A percentile compares a stretch with the other conserved stretches of the same genome.
Evolutionary conservation across 495 filamentous ascomycete species (phyloP).

Genomic region (Penicillium daleae): DNA sequence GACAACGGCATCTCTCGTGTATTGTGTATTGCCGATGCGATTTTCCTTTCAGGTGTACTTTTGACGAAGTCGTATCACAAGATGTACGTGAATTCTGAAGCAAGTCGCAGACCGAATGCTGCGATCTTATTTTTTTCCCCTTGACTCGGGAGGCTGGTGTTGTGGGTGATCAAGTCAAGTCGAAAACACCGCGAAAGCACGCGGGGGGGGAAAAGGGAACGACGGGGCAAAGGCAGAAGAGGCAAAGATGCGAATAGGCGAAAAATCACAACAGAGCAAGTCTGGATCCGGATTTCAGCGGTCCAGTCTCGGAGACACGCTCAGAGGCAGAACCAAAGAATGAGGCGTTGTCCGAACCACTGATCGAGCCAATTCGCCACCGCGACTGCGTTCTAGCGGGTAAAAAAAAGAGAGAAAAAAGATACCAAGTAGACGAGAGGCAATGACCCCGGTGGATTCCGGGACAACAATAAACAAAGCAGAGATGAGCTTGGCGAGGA

Average conservation of each 20-base stretch:
- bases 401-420: conserved; percentile 11
- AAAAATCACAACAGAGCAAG: conserved; percentile 32
- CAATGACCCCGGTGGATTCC: conserved; percentile 11
- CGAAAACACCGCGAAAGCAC: conserved; percentile 14
- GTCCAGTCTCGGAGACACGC: conserved; percentile 32
- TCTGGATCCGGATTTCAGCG: conserved; percentile 34
- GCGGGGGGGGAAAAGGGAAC: conserved; percentile 23
- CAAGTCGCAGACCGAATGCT: neutral
- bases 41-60: conserved; percentile 7
- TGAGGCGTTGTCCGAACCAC: conserved; percentile 26
- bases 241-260: conserved; percentile 31
- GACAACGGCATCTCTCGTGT: conserved; percentile 52
- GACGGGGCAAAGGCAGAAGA: conserved; percentile 13
- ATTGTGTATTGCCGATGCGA: neutral
- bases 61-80: neutral
- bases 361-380: conserved; percentile 42
- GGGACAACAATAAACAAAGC: conserved; percentile 2
- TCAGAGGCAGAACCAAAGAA: conserved; percentile 46
- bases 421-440: conserved; percentile 1
- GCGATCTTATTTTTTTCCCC: neutral
- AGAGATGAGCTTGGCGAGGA: conserved; percentile 3
- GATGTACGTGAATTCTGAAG: neutral
- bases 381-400: conserved; percentile 26
- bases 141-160: conserved; percentile 4
- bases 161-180: conserved; percentile 4